Percentiles rank a stretch among this genome's conserved stretches.
phyloP scores from a whole-genome alignment of 2,329 filamentous ascomycete genomes.

The Ophiostoma montium region DNA sequence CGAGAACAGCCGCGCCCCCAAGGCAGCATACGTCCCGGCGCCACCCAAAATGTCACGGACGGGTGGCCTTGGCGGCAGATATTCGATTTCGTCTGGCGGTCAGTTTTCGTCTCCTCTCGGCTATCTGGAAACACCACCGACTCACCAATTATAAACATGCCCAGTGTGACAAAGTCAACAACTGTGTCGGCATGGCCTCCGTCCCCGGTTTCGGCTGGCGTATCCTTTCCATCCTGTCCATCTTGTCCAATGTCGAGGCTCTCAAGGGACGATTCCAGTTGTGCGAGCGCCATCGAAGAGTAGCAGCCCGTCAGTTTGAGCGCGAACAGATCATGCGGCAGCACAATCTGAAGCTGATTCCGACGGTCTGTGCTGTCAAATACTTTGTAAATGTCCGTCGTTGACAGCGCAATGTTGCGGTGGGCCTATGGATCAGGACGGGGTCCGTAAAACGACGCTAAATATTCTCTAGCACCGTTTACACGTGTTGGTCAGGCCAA shows the following conservation, averaged over 20 bases:
- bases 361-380: too few species aligned
- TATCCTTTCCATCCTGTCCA: neutral
- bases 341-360: too few species aligned
- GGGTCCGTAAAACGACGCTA: conserved; percentile 2
- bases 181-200: conserved; percentile 3
- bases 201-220: neutral
- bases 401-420: neutral
- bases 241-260: neutral
- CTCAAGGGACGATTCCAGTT: neutral
- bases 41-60: conserved; percentile 73
- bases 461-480: conserved; percentile 2
- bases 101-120: neutral
- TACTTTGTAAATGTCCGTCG: neutral
- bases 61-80: conserved; percentile 51
- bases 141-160: conserved; percentile 62
- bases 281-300: neutral
- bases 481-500: neutral
- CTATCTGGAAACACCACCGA: neutral
- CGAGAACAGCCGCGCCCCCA: conserved; percentile 81
- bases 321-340: neutral
- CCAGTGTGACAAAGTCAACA: conserved; percentile 54
- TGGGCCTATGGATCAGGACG: conserved; percentile 6
- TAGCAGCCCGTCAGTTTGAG: neutral
- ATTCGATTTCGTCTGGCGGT: conserved; percentile 75
- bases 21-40: conserved; percentile 70